Evolutionary conservation across 148 eudicot genomes (phyloP).

Genomic region (Chenopodium suecicum): DNA sequence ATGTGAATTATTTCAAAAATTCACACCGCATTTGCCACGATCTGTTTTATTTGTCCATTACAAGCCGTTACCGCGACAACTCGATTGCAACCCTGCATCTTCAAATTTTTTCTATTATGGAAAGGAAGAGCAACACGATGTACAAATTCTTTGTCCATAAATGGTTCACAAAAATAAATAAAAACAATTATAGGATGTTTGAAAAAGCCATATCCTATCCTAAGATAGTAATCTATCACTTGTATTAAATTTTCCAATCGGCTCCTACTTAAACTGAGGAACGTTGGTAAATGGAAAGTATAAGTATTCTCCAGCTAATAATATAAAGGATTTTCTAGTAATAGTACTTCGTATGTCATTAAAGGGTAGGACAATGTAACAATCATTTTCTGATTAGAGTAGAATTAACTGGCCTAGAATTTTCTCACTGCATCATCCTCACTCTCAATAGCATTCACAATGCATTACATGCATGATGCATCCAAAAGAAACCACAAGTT

Average conservation of each 20-base stretch:
- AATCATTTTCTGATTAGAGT: not conserved
- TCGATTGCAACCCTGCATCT: too few species aligned
- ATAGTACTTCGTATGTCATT: not conserved
- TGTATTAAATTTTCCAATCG: not conserved
- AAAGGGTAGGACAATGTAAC: not conserved
- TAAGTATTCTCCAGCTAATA: not conserved
- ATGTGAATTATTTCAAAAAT: too few species aligned
- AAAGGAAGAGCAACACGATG: not conserved
- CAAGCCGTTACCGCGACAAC: too few species aligned
- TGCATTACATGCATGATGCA: not conserved
- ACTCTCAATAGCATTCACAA: not conserved
- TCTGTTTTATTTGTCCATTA: too few species aligned
- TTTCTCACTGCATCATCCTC: not conserved
- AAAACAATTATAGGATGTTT: not conserved
- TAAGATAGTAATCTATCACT: not conserved
- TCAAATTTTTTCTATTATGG: not conserved
- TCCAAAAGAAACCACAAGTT: not conserved
- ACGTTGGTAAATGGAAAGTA: too few species aligned
- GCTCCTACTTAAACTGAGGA: too few species aligned
- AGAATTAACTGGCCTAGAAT: not conserved
- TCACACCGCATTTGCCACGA: too few species aligned
- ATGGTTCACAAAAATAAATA: not conserved
- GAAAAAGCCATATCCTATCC: not conserved
- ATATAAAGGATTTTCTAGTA: not conserved
- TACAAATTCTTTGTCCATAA: not conserved